These are phyloP conservation scores for Sporothrix globosa DNA, from an alignment of 2,329 filamentous ascomycete genomes.

Conservation along the genomic window DNA sequence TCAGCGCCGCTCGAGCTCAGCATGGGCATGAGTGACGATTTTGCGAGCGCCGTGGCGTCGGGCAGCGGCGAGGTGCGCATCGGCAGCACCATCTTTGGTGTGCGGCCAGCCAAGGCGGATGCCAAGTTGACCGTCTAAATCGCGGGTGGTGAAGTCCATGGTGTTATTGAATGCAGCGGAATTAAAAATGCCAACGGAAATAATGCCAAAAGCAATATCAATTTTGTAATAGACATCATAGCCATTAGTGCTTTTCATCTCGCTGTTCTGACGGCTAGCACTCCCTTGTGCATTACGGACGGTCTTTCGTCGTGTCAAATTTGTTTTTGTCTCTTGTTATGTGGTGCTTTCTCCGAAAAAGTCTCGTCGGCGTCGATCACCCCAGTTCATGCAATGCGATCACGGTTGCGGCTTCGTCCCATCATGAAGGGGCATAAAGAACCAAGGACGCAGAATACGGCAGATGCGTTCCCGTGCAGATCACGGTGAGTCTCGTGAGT, in stretches of 20 bases:
- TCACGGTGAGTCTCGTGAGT: neutral
- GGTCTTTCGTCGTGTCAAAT: neutral
- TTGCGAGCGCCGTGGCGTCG: constrained; percentile 80
- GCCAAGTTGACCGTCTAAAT: constrained; percentile 65
- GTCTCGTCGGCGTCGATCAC: constrained; percentile 17
- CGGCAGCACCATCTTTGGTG: constrained; percentile 91
- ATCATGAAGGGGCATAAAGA: neutral
- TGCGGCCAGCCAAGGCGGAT: constrained; percentile 76
- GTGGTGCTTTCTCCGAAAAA: neutral
- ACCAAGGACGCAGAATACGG: neutral
- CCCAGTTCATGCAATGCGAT: constrained; percentile 20
- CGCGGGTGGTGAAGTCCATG: neutral
- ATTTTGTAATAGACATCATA: neutral
- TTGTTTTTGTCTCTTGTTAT: constrained; percentile 12
- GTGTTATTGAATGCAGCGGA: no score
- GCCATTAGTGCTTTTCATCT: neutral
- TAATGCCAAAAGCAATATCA: neutral
- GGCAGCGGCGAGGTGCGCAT: constrained; percentile 90
- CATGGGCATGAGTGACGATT: constrained; percentile 99
- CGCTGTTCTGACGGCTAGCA: neutral
- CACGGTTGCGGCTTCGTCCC: neutral
- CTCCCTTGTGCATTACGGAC: neutral
- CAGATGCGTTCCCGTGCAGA: constrained; percentile 2
- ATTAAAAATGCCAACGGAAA: neutral
- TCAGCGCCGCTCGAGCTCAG: constrained; percentile 71